Evolutionary conservation across 164 flowering plant species (phyloP).

Genomic region (Protea cynaroides): DNA sequence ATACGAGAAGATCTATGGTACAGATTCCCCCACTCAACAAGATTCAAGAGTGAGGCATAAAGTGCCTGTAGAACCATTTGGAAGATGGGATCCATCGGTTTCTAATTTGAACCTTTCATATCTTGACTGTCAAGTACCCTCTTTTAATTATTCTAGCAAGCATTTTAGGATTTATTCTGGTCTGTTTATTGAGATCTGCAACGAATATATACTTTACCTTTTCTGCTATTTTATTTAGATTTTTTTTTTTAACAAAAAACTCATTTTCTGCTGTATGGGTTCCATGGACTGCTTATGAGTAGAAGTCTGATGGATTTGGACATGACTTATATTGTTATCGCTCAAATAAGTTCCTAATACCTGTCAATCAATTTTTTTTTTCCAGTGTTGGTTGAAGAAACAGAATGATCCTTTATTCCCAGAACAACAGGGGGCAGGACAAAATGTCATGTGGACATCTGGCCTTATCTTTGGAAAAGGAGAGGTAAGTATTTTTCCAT

Average conservation of each 20-base stretch:
- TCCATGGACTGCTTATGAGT: background rate
- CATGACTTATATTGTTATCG: background rate
- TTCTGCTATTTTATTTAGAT: background rate
- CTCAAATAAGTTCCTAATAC: background rate
- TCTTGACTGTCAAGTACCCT: background rate
- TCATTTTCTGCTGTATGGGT: background rate
- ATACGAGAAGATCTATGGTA: no score
- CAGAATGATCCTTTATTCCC: constrained; percentile 75
- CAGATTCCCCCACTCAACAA: no score
- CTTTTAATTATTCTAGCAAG: background rate
- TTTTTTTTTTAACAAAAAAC: no score
- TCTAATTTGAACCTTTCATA: no score
- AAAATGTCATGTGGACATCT: constrained; percentile 73
- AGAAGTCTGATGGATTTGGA: background rate
- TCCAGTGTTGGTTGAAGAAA: constrained; percentile 98
- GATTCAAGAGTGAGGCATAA: no score
- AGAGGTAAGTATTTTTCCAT: constrained; percentile 42
- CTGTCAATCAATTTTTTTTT: background rate
- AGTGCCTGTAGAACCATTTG: no score
- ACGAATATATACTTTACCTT: background rate
- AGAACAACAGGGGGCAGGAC: constrained; percentile 51
- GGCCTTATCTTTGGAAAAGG: constrained; percentile 85
- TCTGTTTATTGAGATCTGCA: background rate
- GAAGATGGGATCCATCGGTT: no score
- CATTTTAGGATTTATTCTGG: background rate